Evolutionary conservation across 2,329 filamentous ascomycete genomes (phyloP), one percentile per base, ranked within the genome.

Genomic region (Colletotrichum somersetense): DNA sequence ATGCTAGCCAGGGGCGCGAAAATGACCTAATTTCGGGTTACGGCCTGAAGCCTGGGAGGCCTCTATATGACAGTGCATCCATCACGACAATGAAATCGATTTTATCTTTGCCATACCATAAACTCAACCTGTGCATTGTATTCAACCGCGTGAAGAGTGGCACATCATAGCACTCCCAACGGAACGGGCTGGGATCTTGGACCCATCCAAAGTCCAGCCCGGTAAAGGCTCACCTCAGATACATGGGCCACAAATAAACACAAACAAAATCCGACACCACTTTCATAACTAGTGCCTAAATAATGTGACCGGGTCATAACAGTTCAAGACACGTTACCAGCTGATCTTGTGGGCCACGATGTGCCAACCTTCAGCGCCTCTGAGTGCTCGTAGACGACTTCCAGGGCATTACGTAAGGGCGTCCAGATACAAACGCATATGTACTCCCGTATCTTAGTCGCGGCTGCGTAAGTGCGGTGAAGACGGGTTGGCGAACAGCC

Each of bases 381-480:
- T 38, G 59, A 55, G 10, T 33, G 40, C 70, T 33, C 48, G 66
- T 70, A 48, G 66, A 40, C n/a, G 46, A 53, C 40, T 11, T 50
- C 11, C 16, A 26, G 14, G 3, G 5, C 23, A 40, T 72, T 72
- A 72, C 66, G 55, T 72, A 72, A 72, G 66, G 16, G 35, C 33
- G 26, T 16, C 18, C 46, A 12, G 20, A n/a, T 40, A 16, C 40
- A 46, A 46, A 61, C 46, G 40, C 66, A 64, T 64, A 68, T 55
- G 69, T 72, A 69, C 46, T 68, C 33, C 48, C 59, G 66, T 64
- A 61, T 65, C 59, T 70, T 46, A 38, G 33, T 61, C 63, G 69
- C 46, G 57, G 53, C 59, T 64, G 69, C 63, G 14, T 46, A 64
- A 63, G 69, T 72, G 69, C 69, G 69, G 69, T 72, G 69, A 68